Conservation (phyloP, 306 rosid species). For the Leucaena leucocephala region DNA sequence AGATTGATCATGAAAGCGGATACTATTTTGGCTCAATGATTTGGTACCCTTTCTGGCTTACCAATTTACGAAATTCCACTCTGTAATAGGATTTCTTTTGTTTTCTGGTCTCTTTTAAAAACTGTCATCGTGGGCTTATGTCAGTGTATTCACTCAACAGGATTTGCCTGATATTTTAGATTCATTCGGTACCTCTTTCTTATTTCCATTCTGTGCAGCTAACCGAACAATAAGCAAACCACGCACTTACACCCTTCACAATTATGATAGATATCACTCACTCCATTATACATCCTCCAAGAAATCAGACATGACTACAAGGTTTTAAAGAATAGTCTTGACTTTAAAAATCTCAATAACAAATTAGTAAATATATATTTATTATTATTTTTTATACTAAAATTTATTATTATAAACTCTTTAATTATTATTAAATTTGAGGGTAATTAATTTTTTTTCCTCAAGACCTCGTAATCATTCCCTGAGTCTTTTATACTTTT, state of each 20-base stretch:
- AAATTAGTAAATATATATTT: no score
- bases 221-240: conserved; percentile 33
- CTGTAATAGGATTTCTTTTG: neutral
- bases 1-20: conserved; percentile 31
- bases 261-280: conserved; percentile 30
- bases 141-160: conserved; percentile 37
- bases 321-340: no score
- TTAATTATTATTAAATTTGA: no score
- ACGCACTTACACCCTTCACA: neutral
- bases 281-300: neutral
- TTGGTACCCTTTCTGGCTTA: conserved; percentile 15
- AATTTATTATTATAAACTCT: no score
- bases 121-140: conserved; percentile 16
- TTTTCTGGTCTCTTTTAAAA: neutral
- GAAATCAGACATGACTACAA: no score
- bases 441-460: no score
- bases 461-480: no score
- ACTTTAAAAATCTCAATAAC: no score
- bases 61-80: neutral
- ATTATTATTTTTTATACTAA: no score
- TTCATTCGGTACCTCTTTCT: conserved; percentile 2
- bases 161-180: conserved; percentile 35
- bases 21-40: conserved; percentile 37
- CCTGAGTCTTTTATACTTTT: conserved; percentile 27
- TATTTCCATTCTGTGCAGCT: conserved; percentile 39